These are phyloP conservation scores for Jatropha podagrica DNA, from an alignment of 441 rosid genomes.

Conservation along the genomic window DNA sequence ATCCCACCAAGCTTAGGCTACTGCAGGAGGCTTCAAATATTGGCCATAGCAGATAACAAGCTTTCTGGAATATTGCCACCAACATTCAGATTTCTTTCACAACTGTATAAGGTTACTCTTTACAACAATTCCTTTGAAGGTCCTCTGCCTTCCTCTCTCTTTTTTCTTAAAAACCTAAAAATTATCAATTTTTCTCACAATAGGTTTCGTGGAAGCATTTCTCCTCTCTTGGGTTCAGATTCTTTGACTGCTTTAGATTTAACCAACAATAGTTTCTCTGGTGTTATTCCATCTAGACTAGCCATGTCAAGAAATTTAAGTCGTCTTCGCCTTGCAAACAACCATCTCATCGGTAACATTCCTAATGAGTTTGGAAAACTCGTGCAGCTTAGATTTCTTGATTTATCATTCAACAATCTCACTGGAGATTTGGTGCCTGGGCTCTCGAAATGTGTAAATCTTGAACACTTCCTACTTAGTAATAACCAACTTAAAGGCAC, in stretches of 20 bases:
- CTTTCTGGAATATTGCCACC: conserved; percentile 76
- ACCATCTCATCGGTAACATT: conserved; percentile 63
- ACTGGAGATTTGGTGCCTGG: conserved; percentile 51
- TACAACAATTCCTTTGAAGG: conserved; percentile 87
- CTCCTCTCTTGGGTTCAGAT: conserved; percentile 63
- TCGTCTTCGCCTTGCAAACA: conserved; percentile 80
- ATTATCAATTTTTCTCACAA: conserved; percentile 84
- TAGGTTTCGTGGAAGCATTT: conserved; percentile 60
- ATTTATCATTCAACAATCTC: conserved; percentile 71
- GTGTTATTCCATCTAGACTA: conserved; percentile 56
- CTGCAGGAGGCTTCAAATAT: conserved; percentile 52
- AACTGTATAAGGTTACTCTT: conserved; percentile 52
- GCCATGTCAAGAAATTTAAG: conserved; percentile 53
- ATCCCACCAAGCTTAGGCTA: conserved; percentile 83
- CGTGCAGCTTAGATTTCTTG: conserved; percentile 59
- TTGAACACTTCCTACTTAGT: conserved; percentile 67
- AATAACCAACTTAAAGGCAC: conserved; percentile 55
- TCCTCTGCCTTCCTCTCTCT: conserved; percentile 65
- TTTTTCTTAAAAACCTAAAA: conserved; percentile 58
- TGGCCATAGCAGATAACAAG: conserved; percentile 82
- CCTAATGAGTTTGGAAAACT: conserved; percentile 64
- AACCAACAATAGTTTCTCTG: conserved; percentile 73
- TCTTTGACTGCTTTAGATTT: conserved; percentile 67
- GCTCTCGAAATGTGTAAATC: conserved; percentile 52
- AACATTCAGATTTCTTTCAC: conserved; percentile 68